Evolutionary conservation across 176 grass and related monocot species (phyloP).

Genomic region (Canna indica): DNA sequence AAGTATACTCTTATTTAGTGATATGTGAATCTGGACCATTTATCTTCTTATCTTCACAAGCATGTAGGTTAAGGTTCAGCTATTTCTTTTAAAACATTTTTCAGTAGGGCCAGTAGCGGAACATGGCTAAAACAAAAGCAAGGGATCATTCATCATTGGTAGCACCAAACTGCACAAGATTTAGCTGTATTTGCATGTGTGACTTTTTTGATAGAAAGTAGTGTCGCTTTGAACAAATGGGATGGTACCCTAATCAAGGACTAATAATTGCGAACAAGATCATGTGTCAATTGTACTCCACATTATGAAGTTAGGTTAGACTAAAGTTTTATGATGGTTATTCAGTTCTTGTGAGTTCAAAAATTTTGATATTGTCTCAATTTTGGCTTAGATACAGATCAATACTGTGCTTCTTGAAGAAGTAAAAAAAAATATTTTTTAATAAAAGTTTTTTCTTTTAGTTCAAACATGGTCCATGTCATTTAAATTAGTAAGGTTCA

Average conservation of each 20-base stretch:
- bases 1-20: background rate
- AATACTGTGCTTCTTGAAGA: too few relatives aligned
- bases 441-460: background rate
- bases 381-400: too few relatives aligned
- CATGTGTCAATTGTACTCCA: background rate
- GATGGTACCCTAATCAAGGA: background rate
- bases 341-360: too few relatives aligned
- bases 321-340: background rate
- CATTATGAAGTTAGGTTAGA: background rate
- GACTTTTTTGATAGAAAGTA: too few relatives aligned
- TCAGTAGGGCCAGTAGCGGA: too few relatives aligned
- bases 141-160: too few relatives aligned
- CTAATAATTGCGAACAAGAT: background rate
- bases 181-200: background rate
- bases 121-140: too few relatives aligned
- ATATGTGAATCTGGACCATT: background rate
- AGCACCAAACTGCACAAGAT: background rate
- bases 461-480: background rate
- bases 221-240: background rate
- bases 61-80: too few relatives aligned
- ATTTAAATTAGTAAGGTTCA: too few relatives aligned
- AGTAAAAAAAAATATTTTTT: too few relatives aligned
- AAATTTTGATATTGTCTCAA: too few relatives aligned
- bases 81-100: too few relatives aligned
- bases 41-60: background rate